Evolutionary conservation across 257 asterid species (phyloP).

Genomic region (Mitragyna speciosa): DNA sequence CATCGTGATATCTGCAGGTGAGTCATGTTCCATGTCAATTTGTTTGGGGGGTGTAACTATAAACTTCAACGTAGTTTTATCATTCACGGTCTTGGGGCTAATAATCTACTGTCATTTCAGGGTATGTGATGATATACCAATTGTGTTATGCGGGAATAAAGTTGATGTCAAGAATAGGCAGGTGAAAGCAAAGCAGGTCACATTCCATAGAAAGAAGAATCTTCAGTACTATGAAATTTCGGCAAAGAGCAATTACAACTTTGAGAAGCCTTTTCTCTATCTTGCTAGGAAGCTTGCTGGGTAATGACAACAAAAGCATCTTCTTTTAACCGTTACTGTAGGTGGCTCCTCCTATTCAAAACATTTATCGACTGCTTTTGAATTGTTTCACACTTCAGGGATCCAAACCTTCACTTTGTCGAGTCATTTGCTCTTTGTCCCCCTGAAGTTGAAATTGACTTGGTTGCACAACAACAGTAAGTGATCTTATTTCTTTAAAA

Average conservation of each 20-base stretch:
- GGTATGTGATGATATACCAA: constrained; percentile 87
- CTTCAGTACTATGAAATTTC: constrained; percentile 86
- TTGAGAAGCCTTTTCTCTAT: constrained; percentile 83
- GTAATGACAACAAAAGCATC: constrained; percentile 24
- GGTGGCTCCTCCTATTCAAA: neutral
- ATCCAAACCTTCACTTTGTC: constrained; percentile 71
- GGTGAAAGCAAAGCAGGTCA: constrained; percentile 87
- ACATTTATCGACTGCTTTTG: neutral
- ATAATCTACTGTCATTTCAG: constrained; percentile 27
- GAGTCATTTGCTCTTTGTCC: constrained; percentile 93
- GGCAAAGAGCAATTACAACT: constrained; percentile 85
- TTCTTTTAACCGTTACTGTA: neutral
- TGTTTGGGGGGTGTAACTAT: neutral
- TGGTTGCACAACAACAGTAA: constrained; percentile 71
- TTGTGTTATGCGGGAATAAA: constrained; percentile 87
- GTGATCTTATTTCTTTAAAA: neutral
- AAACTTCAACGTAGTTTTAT: neutral
- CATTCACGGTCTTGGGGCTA: neutral
- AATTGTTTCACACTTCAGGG: constrained; percentile 31
- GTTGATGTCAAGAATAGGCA: constrained; percentile 92
- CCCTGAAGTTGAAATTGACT: constrained; percentile 84
- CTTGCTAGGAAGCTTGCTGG: constrained; percentile 94
- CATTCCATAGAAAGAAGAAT: constrained; percentile 91
- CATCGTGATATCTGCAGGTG: constrained; percentile 96
- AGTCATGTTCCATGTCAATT: neutral